These are phyloP conservation scores for Fragaria vesca DNA, from an alignment of 306 rosid genomes.

Conservation along the genomic window DNA sequence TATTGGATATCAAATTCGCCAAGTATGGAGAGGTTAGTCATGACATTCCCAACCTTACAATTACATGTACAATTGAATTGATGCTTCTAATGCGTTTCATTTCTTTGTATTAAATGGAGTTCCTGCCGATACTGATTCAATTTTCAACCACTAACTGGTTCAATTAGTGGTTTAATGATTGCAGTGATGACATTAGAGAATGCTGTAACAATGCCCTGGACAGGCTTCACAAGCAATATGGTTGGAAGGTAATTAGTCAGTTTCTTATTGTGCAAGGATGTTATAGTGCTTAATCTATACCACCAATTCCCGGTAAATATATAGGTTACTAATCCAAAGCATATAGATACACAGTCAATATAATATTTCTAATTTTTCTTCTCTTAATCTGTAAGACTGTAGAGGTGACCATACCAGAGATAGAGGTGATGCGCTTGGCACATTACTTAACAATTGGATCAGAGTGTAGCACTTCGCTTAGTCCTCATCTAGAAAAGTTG, in stretches of 20 bases:
- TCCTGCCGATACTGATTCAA: slow-evolving; percentile 8
- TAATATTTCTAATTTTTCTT: slow-evolving; percentile 24
- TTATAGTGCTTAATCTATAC: background rate
- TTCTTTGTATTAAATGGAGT: slow-evolving; percentile 8
- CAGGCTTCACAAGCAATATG: slow-evolving; percentile 61
- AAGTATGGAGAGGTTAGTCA: slow-evolving; percentile 67
- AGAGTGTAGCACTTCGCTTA: slow-evolving; percentile 62
- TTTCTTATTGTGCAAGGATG: background rate
- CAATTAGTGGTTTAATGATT: slow-evolving; percentile 94
- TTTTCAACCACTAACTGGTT: slow-evolving; percentile 52
- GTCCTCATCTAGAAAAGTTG: slow-evolving; percentile 50
- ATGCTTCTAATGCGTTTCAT: slow-evolving; percentile 11
- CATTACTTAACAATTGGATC: slow-evolving; percentile 86
- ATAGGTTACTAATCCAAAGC: background rate
- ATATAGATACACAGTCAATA: background rate
- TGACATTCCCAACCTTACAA: background rate
- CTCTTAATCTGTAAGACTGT: slow-evolving; percentile 46
- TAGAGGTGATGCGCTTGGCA: slow-evolving; percentile 92
- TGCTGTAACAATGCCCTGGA: slow-evolving; percentile 66
- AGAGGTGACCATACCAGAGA: slow-evolving; percentile 90
- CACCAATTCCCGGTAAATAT: background rate
- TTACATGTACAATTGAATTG: background rate
- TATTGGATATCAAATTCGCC: slow-evolving; percentile 68
- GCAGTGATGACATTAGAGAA: slow-evolving; percentile 70
- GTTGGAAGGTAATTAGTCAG: slow-evolving; percentile 67